Conservation (phyloP, 2,329 filamentous ascomycete species). For the Neofusicoccum ribis region DNA sequence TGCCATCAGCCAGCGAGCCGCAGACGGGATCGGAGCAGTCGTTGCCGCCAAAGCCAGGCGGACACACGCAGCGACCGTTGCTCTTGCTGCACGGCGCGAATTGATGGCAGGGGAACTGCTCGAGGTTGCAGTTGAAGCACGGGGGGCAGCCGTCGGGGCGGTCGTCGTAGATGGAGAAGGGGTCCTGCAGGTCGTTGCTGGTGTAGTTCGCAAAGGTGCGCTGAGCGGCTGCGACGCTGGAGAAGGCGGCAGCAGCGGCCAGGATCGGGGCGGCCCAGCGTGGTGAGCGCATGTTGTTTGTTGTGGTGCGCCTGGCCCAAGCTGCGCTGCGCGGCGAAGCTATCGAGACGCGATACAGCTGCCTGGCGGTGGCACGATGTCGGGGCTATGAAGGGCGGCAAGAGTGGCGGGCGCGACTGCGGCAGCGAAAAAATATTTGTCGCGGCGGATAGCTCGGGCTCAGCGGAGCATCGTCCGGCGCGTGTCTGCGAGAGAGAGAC, state of each 20-base stretch:
- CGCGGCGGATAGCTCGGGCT: constrained; percentile 5
- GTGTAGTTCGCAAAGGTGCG: constrained; percentile 45
- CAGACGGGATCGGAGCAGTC: constrained; percentile 91
- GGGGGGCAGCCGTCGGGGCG: constrained; percentile 77
- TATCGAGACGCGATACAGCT: constrained; percentile 6
- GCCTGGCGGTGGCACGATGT: constrained; percentile 8
- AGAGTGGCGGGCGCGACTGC: not conserved
- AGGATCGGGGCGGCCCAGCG: constrained; percentile 34
- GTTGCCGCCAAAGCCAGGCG: constrained; percentile 88
- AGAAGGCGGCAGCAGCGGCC: constrained; percentile 29
- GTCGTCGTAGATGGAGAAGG: constrained; percentile 70
- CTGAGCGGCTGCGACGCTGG: constrained; percentile 27
- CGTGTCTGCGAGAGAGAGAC: not conserved
- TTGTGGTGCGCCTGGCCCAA: not conserved
- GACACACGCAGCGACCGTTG: constrained; percentile 91
- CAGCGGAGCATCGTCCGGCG: constrained; percentile 16
- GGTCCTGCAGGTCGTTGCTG: constrained; percentile 48
- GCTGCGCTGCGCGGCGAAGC: constrained; percentile 7
- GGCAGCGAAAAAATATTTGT: not conserved
- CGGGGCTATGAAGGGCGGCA: not conserved
- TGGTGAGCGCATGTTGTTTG: constrained; percentile 33
- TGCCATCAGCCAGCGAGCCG: constrained; percentile 79
- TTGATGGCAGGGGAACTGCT: constrained; percentile 87
- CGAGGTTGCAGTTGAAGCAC: constrained; percentile 97
- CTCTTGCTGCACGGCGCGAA: constrained; percentile 85